phyloP scores from a whole-genome alignment of 2,329 filamentous ascomycete species.

The Lasiodiplodia citricola region DNA sequence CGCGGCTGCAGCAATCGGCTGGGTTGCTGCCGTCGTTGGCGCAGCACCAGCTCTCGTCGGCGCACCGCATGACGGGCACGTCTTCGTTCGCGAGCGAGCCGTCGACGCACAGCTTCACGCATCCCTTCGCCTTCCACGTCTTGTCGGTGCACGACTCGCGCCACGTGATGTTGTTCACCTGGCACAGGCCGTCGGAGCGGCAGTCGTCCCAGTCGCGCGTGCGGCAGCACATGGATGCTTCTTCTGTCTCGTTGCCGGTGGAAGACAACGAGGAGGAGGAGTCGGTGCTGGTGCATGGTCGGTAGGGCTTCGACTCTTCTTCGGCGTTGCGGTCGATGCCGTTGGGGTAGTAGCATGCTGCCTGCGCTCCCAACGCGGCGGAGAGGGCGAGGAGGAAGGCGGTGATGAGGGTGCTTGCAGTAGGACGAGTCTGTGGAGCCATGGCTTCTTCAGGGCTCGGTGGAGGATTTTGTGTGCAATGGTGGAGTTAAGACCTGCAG shows the following conservation, averaged over 20 bases:
- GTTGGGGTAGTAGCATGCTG: neutral
- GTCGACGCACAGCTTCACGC: neutral
- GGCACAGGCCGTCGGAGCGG: neutral
- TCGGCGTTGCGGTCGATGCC: neutral
- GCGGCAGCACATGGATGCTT: neutral
- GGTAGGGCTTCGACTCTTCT: neutral
- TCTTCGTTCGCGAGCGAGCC: neutral
- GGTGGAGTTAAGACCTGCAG: too few relatives aligned
- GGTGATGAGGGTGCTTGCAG: too few relatives aligned
- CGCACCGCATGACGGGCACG: neutral
- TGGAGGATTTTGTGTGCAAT: too few relatives aligned
- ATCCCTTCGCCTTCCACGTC: neutral
- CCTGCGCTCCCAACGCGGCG: too few relatives aligned
- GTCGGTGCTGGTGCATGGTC: neutral
- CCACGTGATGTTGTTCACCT: neutral
- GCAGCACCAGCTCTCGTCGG: neutral
- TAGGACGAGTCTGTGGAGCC: too few relatives aligned
- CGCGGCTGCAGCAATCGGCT: neutral
- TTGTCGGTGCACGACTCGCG: neutral
- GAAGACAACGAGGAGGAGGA: too few relatives aligned
- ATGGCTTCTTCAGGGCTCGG: too few relatives aligned
- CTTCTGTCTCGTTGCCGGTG: neutral
- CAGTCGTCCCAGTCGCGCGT: neutral
- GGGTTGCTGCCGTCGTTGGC: neutral
- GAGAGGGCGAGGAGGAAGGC: too few relatives aligned